Evolutionary conservation across 2,329 filamentous ascomycete species (phyloP).

Genomic region (Colletotrichum coccodes): DNA sequence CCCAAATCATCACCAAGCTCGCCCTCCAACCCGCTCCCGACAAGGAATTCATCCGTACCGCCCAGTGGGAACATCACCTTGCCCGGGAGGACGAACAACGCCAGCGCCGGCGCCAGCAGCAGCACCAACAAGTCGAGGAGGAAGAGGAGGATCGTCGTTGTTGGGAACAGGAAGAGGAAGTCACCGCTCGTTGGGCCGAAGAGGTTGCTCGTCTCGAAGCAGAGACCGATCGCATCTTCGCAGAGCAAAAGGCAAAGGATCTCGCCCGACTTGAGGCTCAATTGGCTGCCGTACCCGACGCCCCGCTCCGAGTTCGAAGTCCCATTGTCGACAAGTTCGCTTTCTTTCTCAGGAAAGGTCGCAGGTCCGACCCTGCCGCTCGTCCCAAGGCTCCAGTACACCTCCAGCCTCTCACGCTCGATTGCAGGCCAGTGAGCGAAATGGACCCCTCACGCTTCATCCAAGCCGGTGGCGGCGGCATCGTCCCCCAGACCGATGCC

Average conservation of each 20-base stretch:
- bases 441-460: constrained; percentile 44
- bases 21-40: constrained; percentile 8
- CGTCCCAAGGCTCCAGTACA: constrained; percentile 28
- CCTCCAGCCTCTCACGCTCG: constrained; percentile 21
- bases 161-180: constrained; percentile 35
- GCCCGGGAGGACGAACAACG: constrained; percentile 4
- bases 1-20: constrained; percentile 31
- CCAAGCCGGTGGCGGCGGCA: constrained; percentile 56
- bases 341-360: constrained; percentile 52
- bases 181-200: constrained; percentile 45
- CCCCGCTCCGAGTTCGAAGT: constrained; percentile 46
- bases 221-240: constrained; percentile 59
- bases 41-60: not conserved
- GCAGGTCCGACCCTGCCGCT: constrained; percentile 48
- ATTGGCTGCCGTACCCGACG: constrained; percentile 48
- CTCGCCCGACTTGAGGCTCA: constrained; percentile 56
- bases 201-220: constrained; percentile 55
- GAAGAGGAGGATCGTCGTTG: constrained; percentile 25
- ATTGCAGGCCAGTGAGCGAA: constrained; percentile 21
- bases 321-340: constrained; percentile 60
- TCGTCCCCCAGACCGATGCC: constrained; percentile 71
- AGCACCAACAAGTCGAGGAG: constrained; percentile 6
- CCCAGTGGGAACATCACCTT: constrained; percentile 14
- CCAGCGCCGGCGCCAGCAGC: constrained; percentile 29
- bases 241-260: constrained; percentile 61